A percentile compares a stretch with the other conserved stretches of the same genome.
These are phyloP conservation scores for Pseudogymnoascus sp. DNA, from an alignment of 2,329 filamentous ascomycete species.

Conservation along the genomic window DNA sequence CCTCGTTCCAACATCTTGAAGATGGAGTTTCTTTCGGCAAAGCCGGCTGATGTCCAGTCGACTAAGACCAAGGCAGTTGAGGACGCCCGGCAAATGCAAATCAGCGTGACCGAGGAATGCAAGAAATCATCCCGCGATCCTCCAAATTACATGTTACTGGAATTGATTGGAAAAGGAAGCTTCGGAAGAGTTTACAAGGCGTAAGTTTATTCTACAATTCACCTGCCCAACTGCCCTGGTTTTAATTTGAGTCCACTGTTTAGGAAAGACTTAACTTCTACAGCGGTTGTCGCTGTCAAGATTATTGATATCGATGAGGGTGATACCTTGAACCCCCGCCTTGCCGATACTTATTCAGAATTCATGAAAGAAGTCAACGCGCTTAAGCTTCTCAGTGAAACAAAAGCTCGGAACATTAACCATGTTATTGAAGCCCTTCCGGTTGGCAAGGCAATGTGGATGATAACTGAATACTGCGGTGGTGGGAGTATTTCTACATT, in stretches of 20 bases:
- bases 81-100: constrained; percentile 64
- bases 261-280: constrained; percentile 26
- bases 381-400: constrained; percentile 64
- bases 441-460: constrained; percentile 75
- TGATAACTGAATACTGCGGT: constrained; percentile 78
- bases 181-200: constrained; percentile 68
- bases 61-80: constrained; percentile 54
- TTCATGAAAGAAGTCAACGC: constrained; percentile 61
- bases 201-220: constrained; percentile 18
- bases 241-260: constrained; percentile 3
- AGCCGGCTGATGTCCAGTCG: constrained; percentile 35
- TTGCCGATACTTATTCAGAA: constrained; percentile 60
- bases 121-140: constrained; percentile 49
- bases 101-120: constrained; percentile 53
- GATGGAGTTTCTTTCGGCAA: constrained; percentile 29
- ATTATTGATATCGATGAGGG: constrained; percentile 78
- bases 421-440: constrained; percentile 71
- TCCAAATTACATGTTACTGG: constrained; percentile 59
- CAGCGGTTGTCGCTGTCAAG: constrained; percentile 61
- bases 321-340: constrained; percentile 57
- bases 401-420: constrained; percentile 71
- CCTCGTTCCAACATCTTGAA: background rate
- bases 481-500: constrained; percentile 72
- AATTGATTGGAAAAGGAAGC: constrained; percentile 67
- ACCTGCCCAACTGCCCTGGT: constrained; percentile 10